These are phyloP conservation scores for Tetracladium setigerum DNA, from an alignment of 495 filamentous ascomycete species.

Conservation along the genomic window DNA sequence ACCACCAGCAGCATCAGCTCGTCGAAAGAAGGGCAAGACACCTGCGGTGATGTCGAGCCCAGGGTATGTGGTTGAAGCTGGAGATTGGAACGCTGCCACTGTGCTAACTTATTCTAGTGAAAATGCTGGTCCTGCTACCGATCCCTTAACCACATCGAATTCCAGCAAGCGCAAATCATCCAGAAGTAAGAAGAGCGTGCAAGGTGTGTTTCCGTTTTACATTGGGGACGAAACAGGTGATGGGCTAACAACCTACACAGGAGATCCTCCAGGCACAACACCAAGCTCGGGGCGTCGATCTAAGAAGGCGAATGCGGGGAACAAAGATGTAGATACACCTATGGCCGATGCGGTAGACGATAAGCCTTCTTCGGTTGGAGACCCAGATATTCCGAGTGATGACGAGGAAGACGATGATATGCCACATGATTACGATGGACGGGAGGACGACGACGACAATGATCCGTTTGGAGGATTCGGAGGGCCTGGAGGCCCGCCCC, in stretches of 20 bases:
- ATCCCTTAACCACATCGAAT: slow-evolving; percentile 13
- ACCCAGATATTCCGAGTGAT: slow-evolving; percentile 42
- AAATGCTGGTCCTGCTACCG: slow-evolving; percentile 28
- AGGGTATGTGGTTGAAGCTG: slow-evolving; percentile 45
- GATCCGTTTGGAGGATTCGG: slow-evolving; percentile 78
- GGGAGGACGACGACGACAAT: slow-evolving; percentile 50
- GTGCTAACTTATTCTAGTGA: slow-evolving; percentile 15
- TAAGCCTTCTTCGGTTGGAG: slow-evolving; percentile 38
- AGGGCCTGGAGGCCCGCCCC: slow-evolving; percentile 49
- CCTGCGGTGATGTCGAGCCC: slow-evolving; percentile 74
- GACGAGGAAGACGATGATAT: slow-evolving; percentile 39
- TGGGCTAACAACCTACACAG: slow-evolving; percentile 11
- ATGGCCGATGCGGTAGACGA: slow-evolving; percentile 25
- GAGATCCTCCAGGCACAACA: slow-evolving; percentile 12
- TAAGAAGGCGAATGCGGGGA: slow-evolving; percentile 16
- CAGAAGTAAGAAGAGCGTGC: slow-evolving; percentile 49
- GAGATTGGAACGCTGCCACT: slow-evolving; percentile 12
- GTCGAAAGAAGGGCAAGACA: slow-evolving; percentile 53
- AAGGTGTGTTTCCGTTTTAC: slow-evolving; percentile 27
- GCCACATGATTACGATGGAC: slow-evolving; percentile 37
- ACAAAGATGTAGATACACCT: slow-evolving; percentile 16
- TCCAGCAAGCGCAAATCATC: slow-evolving; percentile 61
- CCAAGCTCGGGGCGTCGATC: slow-evolving; percentile 14
- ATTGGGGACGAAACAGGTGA: slow-evolving; percentile 1
- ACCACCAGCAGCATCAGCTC: slow-evolving; percentile 27